Evolutionary conservation across 2,329 filamentous ascomycete genomes (phyloP).

Genomic region (Colletotrichum paranaense): DNA sequence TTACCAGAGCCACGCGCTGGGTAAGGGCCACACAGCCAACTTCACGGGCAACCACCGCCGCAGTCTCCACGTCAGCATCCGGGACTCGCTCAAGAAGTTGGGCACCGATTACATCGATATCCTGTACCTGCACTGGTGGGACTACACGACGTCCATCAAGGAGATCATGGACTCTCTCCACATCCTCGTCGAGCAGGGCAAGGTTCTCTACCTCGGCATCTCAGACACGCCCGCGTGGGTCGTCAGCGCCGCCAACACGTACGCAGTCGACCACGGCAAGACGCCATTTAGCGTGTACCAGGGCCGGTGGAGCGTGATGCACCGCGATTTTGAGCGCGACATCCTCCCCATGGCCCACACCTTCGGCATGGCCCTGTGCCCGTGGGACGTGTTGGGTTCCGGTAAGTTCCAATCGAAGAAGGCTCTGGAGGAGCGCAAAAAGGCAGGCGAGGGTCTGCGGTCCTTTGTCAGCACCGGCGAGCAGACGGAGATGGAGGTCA

Average conservation of each 20-base stretch:
- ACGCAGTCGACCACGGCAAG: conserved; percentile 47
- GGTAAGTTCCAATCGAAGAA: conserved; percentile 60
- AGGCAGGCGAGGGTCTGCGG: conserved; percentile 52
- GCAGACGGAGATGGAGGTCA: conserved; percentile 60
- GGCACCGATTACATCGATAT: conserved; percentile 57
- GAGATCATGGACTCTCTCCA: conserved; percentile 57
- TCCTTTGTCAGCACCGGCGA: conserved; percentile 38
- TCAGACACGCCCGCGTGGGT: conserved; percentile 55
- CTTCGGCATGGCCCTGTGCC: conserved; percentile 63
- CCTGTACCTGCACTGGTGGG: conserved; percentile 58
- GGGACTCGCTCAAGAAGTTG: conserved; percentile 57
- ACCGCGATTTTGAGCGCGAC: conserved; percentile 52
- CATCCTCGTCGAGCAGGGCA: conserved; percentile 52
- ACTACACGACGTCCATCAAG: conserved; percentile 52
- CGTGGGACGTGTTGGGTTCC: conserved; percentile 71
- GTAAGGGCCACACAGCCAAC: conserved; percentile 53
- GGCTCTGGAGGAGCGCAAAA: conserved; percentile 44
- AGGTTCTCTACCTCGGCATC: conserved; percentile 54
- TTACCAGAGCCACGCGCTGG: conserved; percentile 51
- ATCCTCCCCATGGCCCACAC: conserved; percentile 54
- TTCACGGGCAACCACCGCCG: conserved; percentile 55
- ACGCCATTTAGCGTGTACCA: conserved; percentile 53
- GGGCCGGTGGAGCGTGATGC: conserved; percentile 49
- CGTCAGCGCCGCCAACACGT: conserved; percentile 51
- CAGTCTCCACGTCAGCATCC: conserved; percentile 53